Conservation (phyloP, 2,329 filamentous ascomycete species). For the Colletotrichum tanaceti region DNA sequence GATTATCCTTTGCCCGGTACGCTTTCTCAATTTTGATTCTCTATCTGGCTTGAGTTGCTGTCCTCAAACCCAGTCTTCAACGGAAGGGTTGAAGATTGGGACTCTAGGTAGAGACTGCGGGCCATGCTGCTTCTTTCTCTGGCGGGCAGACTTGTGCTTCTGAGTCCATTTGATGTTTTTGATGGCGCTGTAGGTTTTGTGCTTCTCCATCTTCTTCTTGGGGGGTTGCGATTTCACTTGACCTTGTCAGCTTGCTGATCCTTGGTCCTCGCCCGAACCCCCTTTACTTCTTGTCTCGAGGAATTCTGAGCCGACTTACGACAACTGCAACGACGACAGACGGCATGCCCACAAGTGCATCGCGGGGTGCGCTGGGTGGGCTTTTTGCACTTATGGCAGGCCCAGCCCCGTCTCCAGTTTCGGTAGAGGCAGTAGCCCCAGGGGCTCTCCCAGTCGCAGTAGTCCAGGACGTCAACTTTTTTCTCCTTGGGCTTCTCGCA, state of each 20-base stretch:
- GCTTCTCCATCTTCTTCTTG: not conserved
- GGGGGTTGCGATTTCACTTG: not conserved
- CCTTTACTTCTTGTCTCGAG: too few species aligned
- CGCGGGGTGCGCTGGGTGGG: constrained; percentile 1
- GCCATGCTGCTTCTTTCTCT: too few species aligned
- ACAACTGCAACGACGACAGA: constrained; percentile 10
- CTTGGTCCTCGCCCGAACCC: too few species aligned
- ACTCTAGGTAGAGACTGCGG: not conserved
- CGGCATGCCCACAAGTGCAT: constrained; percentile 10
- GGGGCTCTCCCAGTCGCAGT: not conserved
- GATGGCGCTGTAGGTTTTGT: not conserved
- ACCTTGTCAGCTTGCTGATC: not conserved
- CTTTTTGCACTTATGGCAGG: constrained; percentile 5
- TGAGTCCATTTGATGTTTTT: not conserved
- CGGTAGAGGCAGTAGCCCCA: constrained; percentile 6
- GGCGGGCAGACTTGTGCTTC: not conserved
- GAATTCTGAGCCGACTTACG: not conserved
- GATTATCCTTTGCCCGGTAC: too few species aligned
- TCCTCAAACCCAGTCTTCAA: constrained; percentile 11
- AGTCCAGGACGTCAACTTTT: not conserved
- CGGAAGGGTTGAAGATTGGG: constrained; percentile 9
- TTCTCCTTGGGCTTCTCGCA: not conserved
- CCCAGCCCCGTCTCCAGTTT: constrained; percentile 1
- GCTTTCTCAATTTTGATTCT: not conserved
- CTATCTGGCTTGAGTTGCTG: not conserved